Evolutionary conservation across 768 basidiomycete genomes (phyloP).

Genomic region (Agaricus blazei): DNA sequence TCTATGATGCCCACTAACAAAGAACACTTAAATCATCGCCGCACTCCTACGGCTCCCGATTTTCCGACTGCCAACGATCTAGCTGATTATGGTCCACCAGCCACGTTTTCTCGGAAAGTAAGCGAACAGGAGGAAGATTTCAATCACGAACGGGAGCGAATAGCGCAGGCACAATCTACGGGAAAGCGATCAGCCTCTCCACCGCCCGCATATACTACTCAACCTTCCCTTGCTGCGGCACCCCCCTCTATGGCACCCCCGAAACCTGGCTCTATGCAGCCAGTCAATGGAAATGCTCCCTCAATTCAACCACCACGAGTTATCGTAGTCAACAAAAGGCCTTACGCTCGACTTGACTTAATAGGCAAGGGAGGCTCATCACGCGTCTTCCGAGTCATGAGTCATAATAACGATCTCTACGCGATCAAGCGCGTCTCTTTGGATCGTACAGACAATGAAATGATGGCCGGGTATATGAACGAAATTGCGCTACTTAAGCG

Average conservation of each 20-base stretch:
- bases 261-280: slow-evolving; percentile 2
- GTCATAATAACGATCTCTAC: slow-evolving; percentile 66
- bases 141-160: slow-evolving; percentile 24
- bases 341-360: slow-evolving; percentile 81
- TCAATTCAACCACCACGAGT: slow-evolving; percentile 35
- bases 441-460: slow-evolving; percentile 84
- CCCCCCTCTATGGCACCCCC: slow-evolving; percentile 23
- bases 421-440: slow-evolving; percentile 92
- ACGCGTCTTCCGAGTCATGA: slow-evolving; percentile 91
- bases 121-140: slow-evolving; percentile 37
- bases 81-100: slow-evolving; percentile 16
- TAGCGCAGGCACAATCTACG: slow-evolving; percentile 22
- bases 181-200: slow-evolving; percentile 22
- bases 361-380: slow-evolving; percentile 94
- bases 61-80: slow-evolving; percentile 38
- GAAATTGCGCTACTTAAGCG: slow-evolving; percentile 91
- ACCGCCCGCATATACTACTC: slow-evolving; percentile 21
- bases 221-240: slow-evolving; percentile 28
- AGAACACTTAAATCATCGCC: slow-evolving; percentile 44
- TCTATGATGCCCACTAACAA: slow-evolving; percentile 20
- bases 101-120: slow-evolving; percentile 27
- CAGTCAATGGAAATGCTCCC: slow-evolving; percentile 1
- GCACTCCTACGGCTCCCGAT: slow-evolving; percentile 71
- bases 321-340: slow-evolving; percentile 69
- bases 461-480: slow-evolving; percentile 91